A percentile compares a stretch with the other conserved stretches of the same genome.
phyloP scores from a whole-genome alignment of 2,329 filamentous ascomycete species.

The Fusarium sp. region DNA sequence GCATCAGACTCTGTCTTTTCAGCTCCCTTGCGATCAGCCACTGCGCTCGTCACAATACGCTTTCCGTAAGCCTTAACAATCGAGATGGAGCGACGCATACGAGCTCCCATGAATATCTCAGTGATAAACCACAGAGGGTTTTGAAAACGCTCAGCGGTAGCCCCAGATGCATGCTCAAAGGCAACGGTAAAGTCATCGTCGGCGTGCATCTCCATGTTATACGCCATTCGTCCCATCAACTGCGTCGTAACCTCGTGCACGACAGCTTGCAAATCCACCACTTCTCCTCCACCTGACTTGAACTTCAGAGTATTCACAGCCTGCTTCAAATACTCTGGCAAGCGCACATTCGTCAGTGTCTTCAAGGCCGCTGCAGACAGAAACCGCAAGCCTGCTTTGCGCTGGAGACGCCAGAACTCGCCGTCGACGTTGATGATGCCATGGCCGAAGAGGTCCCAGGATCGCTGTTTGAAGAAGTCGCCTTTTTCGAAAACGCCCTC shows the following conservation, averaged over 20 bases:
- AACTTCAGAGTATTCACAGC: conserved; percentile 58
- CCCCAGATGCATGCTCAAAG: conserved; percentile 74
- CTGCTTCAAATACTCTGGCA: conserved; percentile 67
- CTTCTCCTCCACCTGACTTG: conserved; percentile 44
- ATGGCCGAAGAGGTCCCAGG: conserved; percentile 75
- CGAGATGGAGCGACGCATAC: conserved; percentile 64
- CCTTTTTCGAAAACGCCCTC: conserved; percentile 74
- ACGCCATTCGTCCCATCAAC: conserved; percentile 78
- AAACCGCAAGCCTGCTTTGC: conserved; percentile 73
- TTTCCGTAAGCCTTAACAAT: conserved; percentile 70
- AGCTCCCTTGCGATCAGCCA: conserved; percentile 52
- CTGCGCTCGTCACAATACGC: conserved; percentile 69
- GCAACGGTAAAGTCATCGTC: conserved; percentile 72
- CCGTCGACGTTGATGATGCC: conserved; percentile 79
- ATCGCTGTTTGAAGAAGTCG: conserved; percentile 71
- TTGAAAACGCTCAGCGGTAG: conserved; percentile 73
- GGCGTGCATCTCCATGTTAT: conserved; percentile 77
- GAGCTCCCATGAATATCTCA: conserved; percentile 64
- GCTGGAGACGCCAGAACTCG: conserved; percentile 73
- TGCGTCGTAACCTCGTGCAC: conserved; percentile 76
- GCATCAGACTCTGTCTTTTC: conserved; percentile 45
- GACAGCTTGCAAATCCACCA: conserved; percentile 70
- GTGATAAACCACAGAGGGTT: conserved; percentile 75
- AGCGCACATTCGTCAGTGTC: conserved; percentile 68
- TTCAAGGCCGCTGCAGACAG: conserved; percentile 71